Conservation (phyloP, 2,329 filamentous ascomycete genomes). For the Fonsecaea erecta region DNA sequence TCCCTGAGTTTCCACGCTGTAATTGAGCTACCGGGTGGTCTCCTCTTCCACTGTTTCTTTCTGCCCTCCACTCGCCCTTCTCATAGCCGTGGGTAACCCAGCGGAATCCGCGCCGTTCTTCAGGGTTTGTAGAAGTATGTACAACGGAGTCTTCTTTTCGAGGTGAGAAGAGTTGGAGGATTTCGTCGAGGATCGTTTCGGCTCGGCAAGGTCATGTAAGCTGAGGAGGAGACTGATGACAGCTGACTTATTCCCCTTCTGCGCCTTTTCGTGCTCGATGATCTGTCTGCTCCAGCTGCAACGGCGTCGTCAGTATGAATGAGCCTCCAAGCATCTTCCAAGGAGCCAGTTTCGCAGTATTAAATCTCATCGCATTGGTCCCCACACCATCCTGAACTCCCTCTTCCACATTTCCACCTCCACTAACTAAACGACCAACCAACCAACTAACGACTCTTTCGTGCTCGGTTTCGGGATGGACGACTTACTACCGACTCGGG, state of each 20-base stretch:
- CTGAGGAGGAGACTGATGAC: neutral
- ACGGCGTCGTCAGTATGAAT: slow-evolving; percentile 5
- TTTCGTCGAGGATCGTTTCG: neutral
- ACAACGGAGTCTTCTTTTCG: neutral
- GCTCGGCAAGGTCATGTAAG: neutral
- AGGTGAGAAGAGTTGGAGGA: neutral
- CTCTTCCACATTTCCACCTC: slow-evolving; percentile 9
- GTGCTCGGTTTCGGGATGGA: slow-evolving; percentile 16
- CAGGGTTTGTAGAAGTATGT: neutral
- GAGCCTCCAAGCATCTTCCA: neutral
- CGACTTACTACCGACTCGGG: slow-evolving; percentile 78
- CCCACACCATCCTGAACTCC: slow-evolving; percentile 31
- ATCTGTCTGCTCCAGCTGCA: slow-evolving; percentile 73
- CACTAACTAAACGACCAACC: too few relatives aligned
- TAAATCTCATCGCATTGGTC: neutral
- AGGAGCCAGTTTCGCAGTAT: too few relatives aligned
- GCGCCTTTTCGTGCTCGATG: slow-evolving; percentile 67
- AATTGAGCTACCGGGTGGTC: neutral
- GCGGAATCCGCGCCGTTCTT: neutral
- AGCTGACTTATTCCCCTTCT: slow-evolving; percentile 41
- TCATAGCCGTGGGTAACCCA: neutral
- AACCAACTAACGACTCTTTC: neutral
- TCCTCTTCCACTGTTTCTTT: neutral
- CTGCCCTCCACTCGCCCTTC: neutral
- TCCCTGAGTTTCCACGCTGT: neutral